phyloP scores from a whole-genome alignment of 768 basidiomycete genomes.

The Hygrocybe punicea region DNA sequence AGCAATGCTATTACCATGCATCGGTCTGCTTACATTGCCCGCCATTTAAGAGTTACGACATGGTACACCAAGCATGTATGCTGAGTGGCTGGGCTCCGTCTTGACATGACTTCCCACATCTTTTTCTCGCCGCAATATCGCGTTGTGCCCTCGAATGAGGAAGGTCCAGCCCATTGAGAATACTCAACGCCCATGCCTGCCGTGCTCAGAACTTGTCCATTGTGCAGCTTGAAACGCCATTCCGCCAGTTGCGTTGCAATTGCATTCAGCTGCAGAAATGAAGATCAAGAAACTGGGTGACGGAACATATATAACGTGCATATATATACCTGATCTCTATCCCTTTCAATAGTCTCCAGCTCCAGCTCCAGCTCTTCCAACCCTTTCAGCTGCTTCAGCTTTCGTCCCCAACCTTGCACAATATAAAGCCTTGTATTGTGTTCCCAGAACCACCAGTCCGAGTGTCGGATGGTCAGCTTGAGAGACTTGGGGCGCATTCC shows the following conservation, averaged over 20 bases:
- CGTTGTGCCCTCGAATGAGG: neutral
- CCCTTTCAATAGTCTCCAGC: constrained; percentile 23
- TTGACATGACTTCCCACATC: neutral
- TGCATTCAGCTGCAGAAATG: neutral
- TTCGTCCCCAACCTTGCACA: constrained; percentile 11
- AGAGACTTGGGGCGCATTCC: constrained; percentile 9
- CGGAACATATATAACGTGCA: neutral
- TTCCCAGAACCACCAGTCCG: constrained; percentile 29
- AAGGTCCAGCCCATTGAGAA: neutral
- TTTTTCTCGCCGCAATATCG: neutral
- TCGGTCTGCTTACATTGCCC: neutral
- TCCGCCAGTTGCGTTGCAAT: neutral
- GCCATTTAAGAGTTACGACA: neutral
- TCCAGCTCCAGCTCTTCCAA: constrained; percentile 21
- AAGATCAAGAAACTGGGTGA: neutral
- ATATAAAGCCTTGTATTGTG: constrained; percentile 11
- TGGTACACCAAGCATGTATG: neutral
- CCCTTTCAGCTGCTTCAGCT: constrained; percentile 7
- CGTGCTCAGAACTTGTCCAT: neutral
- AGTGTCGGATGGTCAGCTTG: constrained; percentile 18
- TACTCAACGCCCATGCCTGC: neutral
- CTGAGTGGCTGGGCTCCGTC: neutral
- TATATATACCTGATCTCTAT: constrained; percentile 15
- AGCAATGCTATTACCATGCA: no score
- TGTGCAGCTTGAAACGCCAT: neutral